Percentiles rank a stretch among this genome's conserved stretches.
Conservation (phyloP, 495 filamentous ascomycete species). For the Lepidopterella palustris region DNA sequence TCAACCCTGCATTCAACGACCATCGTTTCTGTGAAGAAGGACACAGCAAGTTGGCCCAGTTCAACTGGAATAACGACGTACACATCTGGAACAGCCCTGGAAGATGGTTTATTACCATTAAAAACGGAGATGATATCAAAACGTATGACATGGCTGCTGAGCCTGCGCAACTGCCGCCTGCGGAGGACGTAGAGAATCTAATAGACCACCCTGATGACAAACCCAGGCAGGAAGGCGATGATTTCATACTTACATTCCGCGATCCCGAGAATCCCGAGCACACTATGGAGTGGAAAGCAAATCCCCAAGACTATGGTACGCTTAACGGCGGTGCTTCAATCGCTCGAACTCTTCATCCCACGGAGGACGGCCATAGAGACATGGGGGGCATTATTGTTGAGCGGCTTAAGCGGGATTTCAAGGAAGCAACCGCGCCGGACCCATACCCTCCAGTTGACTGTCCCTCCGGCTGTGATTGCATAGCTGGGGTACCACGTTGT, state of each 20-base stretch:
- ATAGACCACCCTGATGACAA: background rate
- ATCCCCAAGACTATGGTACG: background rate
- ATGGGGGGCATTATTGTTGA: background rate
- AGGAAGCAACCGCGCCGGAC: too few species aligned
- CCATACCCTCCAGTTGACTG: background rate
- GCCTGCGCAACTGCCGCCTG: background rate
- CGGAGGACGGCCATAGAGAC: background rate
- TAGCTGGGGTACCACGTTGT: too few species aligned
- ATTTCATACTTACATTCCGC: background rate
- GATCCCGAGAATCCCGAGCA: background rate
- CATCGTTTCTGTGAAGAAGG: constrained; percentile 2
- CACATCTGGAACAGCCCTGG: constrained; percentile 3
- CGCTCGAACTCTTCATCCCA: constrained; percentile 2
- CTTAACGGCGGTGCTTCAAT: background rate
- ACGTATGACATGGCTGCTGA: background rate
- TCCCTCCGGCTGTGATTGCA: background rate
- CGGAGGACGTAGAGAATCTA: background rate
- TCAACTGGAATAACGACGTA: background rate
- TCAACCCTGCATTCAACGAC: background rate
- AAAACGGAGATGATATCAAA: background rate
- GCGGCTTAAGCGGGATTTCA: background rate
- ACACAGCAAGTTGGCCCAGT: background rate
- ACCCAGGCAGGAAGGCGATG: background rate
- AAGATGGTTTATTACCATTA: background rate
- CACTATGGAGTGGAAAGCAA: background rate